Evolutionary conservation across 23 red algal genomes (phyloP).

Genomic region (Porphyridium purpureum): DNA sequence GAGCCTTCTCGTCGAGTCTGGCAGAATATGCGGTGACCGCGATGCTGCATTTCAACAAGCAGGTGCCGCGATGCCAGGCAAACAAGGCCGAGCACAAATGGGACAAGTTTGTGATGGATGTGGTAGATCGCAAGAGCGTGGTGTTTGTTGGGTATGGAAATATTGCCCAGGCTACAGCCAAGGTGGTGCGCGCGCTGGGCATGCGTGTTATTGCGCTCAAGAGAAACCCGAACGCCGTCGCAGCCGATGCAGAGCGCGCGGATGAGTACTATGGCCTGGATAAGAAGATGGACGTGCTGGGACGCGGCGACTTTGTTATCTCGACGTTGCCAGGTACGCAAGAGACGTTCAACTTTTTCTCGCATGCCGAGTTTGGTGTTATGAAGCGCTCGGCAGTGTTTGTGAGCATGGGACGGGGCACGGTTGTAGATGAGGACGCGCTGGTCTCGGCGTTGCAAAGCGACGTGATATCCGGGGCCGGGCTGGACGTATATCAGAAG

Average conservation of each 20-base stretch:
- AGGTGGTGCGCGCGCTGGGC: background rate
- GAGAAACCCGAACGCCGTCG: background rate
- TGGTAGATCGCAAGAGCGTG: background rate
- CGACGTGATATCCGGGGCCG: background rate
- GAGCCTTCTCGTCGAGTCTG: background rate
- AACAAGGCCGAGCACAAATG: background rate
- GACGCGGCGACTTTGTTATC: background rate
- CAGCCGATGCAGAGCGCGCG: background rate
- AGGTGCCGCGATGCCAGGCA: background rate
- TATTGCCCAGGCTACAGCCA: background rate
- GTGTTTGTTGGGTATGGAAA: background rate
- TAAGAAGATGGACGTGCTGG: background rate
- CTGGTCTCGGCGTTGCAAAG: background rate
- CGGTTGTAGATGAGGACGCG: background rate
- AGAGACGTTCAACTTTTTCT: background rate
- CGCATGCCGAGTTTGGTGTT: background rate
- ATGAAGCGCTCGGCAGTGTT: background rate
- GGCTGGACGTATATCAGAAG: background rate
- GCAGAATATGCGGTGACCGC: background rate
- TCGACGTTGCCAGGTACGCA: background rate
- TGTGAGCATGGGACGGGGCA: background rate
- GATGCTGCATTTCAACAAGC: background rate
- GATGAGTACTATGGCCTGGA: background rate
- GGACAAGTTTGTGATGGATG: background rate
- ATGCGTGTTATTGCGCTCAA: background rate